phyloP scores from a whole-genome alignment of 495 filamentous ascomycete genomes.

The Aspergillus carlsbadensis region DNA sequence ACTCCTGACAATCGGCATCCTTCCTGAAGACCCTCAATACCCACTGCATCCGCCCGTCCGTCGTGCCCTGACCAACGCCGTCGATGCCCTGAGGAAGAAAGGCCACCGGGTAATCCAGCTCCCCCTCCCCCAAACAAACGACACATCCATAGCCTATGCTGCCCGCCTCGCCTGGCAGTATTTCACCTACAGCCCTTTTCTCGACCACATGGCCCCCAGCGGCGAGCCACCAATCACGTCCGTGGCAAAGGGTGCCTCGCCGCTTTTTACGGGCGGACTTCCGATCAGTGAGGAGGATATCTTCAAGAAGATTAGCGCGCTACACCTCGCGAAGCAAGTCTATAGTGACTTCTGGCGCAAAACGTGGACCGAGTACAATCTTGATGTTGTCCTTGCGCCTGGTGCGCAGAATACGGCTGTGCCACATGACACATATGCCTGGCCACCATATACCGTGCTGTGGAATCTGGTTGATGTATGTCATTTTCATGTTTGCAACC shows the following conservation, averaged over 20 bases:
- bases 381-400: slow-evolving; percentile 50
- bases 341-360: slow-evolving; percentile 22
- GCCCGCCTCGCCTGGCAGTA: slow-evolving; percentile 32
- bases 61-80: slow-evolving; percentile 44
- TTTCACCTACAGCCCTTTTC: slow-evolving; percentile 28
- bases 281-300: slow-evolving; percentile 13
- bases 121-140: slow-evolving; percentile 1
- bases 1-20: slow-evolving; percentile 49
- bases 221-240: slow-evolving; percentile 28
- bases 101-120: slow-evolving; percentile 47
- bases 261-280: slow-evolving; percentile 27
- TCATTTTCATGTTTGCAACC: neutral
- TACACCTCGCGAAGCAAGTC: slow-evolving; percentile 1
- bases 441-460: slow-evolving; percentile 50
- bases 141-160: slow-evolving; percentile 23
- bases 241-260: slow-evolving; percentile 18
- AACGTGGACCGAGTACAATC: slow-evolving; percentile 21
- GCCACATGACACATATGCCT: slow-evolving; percentile 49
- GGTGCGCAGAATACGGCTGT: slow-evolving; percentile 50
- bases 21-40: slow-evolving; percentile 50
- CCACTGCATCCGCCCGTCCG: slow-evolving; percentile 56
- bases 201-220: slow-evolving; percentile 24
- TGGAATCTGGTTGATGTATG: slow-evolving; percentile 56
- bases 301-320: slow-evolving; percentile 19
- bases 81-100: slow-evolving; percentile 30